phyloP scores from a whole-genome alignment of 2,329 filamentous ascomycete species.

The Chaetomium globosum region DNA sequence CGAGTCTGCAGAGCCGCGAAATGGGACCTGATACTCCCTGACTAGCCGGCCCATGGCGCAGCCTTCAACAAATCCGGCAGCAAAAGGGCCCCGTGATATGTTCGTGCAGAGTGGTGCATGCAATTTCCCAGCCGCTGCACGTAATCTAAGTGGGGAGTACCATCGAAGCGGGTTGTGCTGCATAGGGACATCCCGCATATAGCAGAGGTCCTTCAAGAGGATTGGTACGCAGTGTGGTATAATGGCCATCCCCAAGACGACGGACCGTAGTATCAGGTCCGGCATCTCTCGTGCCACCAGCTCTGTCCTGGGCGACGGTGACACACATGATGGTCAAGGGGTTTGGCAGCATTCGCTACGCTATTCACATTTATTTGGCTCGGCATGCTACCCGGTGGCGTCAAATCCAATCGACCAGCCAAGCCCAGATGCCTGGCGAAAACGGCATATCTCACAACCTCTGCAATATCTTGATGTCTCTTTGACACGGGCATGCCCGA shows the following conservation, averaged over 20 bases:
- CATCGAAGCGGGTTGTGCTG: constrained; percentile 20
- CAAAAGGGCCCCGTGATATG: constrained; percentile 32
- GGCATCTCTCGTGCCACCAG: not conserved
- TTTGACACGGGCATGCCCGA: not conserved
- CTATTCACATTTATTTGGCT: not conserved
- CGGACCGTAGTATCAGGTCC: not conserved
- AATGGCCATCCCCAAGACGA: not conserved
- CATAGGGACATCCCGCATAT: constrained; percentile 26
- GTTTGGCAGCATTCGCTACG: not conserved
- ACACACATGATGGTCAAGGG: not conserved
- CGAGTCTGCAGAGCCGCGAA: not conserved
- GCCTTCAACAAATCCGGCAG: not conserved
- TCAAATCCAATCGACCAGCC: constrained; percentile 1
- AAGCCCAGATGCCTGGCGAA: not conserved
- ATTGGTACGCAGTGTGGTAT: not conserved
- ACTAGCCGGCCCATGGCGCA: not conserved
- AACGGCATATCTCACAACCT: not conserved
- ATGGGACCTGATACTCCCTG: not conserved
- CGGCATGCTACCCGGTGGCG: constrained; percentile 4
- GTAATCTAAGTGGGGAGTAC: constrained; percentile 28
- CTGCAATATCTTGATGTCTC: not conserved
- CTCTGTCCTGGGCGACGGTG: not conserved
- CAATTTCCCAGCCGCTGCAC: constrained; percentile 33
- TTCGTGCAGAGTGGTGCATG: constrained; percentile 23
- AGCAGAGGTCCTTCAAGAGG: constrained; percentile 17